A percentile compares a stretch with the other conserved stretches of the same genome.
Conservation (phyloP, 805 yeast genomes). For the Grigorovia transvaalensis region DNA sequence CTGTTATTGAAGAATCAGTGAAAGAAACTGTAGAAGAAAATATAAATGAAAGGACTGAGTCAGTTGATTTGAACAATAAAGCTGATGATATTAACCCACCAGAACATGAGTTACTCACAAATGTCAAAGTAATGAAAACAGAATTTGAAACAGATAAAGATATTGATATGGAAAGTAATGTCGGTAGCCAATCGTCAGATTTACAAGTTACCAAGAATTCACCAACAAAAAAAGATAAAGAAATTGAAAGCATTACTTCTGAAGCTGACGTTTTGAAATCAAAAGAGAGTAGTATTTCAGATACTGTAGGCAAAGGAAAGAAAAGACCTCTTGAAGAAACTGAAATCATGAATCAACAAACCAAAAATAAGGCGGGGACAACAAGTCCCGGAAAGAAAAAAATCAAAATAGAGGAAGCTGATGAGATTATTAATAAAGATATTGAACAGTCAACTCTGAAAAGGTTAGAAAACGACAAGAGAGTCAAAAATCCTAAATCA, state of each 20-base stretch:
- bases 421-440: neutral
- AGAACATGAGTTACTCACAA: neutral
- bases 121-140: neutral
- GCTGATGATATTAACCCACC: neutral
- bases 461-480: slow-evolving; percentile 41
- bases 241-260: neutral
- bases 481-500: slow-evolving; percentile 59
- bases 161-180: neutral
- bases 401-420: slow-evolving; percentile 5
- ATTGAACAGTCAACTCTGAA: neutral
- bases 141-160: neutral
- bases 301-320: neutral
- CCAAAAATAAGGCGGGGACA: neutral
- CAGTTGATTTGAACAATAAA: neutral
- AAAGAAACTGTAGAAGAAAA: neutral
- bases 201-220: neutral
- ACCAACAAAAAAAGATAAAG: neutral
- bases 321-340: neutral
- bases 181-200: neutral
- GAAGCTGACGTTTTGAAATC: neutral
- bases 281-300: neutral
- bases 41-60: neutral
- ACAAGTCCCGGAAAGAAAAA: slow-evolving; percentile 12
- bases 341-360: neutral
- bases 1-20: neutral